A percentile compares a stretch with the other conserved stretches of the same genome.
Evolutionary conservation across 1,284 basidiomycete genomes (phyloP).

Genomic region (Cryptococcus deneoformans): DNA sequence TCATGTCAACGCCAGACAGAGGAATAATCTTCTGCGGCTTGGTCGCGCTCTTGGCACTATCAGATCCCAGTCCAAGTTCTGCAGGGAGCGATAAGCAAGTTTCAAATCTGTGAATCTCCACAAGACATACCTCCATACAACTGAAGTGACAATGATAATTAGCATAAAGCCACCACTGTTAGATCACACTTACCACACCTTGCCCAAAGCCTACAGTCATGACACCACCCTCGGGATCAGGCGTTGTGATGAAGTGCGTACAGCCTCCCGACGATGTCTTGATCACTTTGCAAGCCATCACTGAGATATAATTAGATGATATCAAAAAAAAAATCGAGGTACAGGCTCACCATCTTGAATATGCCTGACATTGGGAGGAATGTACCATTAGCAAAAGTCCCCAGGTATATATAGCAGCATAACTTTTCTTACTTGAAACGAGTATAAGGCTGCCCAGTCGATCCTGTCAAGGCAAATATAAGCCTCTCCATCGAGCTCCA

Average conservation of each 20-base stretch:
- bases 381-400: background rate
- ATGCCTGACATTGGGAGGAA: conserved; percentile 50
- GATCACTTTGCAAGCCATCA: conserved; percentile 67
- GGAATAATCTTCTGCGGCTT: conserved; percentile 73
- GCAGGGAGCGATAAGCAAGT: conserved; percentile 37
- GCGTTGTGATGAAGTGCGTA: conserved; percentile 77
- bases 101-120: background rate
- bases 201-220: conserved; percentile 66
- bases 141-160: conserved; percentile 7
- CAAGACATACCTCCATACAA: conserved; percentile 29
- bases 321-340: background rate
- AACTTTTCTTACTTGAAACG: conserved; percentile 54
- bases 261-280: conserved; percentile 75
- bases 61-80: conserved; percentile 75
- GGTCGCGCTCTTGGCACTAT: conserved; percentile 79
- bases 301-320: conserved; percentile 2
- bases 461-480: conserved; percentile 54
- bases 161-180: conserved; percentile 6
- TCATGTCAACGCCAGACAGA: conserved; percentile 68
- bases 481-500: background rate
- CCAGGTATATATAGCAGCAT: background rate
- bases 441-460: conserved; percentile 75
- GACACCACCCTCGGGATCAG: conserved; percentile 51
- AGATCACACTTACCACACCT: conserved; percentile 30
- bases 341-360: conserved; percentile 66